Percentiles rank a stretch among this genome's conserved stretches.
phyloP scores from a whole-genome alignment of 345 rosid species.

The Gossypium anomalum region DNA sequence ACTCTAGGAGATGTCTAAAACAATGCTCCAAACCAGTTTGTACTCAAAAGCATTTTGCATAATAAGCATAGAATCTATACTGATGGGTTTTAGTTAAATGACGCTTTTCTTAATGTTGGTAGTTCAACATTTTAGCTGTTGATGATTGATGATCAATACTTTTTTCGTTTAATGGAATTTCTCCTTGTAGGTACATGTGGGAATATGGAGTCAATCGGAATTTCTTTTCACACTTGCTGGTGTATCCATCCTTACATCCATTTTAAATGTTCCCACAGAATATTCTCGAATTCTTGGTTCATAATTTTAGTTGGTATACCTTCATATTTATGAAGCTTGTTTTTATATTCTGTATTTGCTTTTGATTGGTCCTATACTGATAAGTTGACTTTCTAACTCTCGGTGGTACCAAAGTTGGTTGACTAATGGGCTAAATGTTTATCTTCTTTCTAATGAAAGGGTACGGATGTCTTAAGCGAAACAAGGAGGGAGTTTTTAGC shows the following conservation, averaged over 20 bases:
- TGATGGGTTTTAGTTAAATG: neutral
- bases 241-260: slow-evolving; percentile 63
- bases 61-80: neutral
- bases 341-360: slow-evolving; percentile 5
- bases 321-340: slow-evolving; percentile 9
- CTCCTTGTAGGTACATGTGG: slow-evolving; percentile 57
- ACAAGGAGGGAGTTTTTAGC: slow-evolving; percentile 86
- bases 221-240: slow-evolving; percentile 93
- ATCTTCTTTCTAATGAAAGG: slow-evolving; percentile 67
- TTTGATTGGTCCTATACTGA: slow-evolving; percentile 4
- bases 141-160: slow-evolving; percentile 3
- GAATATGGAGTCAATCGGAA: slow-evolving; percentile 96
- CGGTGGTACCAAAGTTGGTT: slow-evolving; percentile 80
- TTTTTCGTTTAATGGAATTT: neutral
- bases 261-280: slow-evolving; percentile 50
- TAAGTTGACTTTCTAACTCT: slow-evolving; percentile 19
- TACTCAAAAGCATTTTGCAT: neutral
- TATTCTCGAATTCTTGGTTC: slow-evolving; percentile 74
- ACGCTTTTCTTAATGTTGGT: neutral
- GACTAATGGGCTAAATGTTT: slow-evolving; percentile 56
- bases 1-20: neutral
- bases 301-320: slow-evolving; percentile 53
- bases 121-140: slow-evolving; percentile 2
- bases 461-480: slow-evolving; percentile 67
- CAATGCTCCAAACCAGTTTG: neutral